Evolutionary conservation across 2,329 filamentous ascomycete species (phyloP).

Genomic region (Eurotiales sp.): DNA sequence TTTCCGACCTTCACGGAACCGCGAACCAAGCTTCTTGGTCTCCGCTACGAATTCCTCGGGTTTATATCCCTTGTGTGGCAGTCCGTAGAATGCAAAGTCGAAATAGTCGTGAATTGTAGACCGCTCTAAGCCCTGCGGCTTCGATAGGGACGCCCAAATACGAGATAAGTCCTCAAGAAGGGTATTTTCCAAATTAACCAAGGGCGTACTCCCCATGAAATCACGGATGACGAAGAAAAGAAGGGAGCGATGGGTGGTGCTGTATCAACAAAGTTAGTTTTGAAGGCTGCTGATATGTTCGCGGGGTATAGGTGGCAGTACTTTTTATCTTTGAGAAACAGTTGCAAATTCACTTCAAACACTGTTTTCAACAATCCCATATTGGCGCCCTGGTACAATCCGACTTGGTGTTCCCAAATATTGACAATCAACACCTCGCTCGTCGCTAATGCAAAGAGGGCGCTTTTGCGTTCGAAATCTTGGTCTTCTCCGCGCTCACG

Average conservation of each 20-base stretch:
- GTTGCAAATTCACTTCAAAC: slow-evolving; percentile 95
- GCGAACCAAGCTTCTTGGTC: slow-evolving; percentile 70
- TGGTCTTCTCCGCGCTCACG: slow-evolving; percentile 96
- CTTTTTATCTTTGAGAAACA: slow-evolving; percentile 95
- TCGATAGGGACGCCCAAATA: slow-evolving; percentile 90
- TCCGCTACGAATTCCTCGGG: slow-evolving; percentile 84
- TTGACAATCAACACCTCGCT: slow-evolving; percentile 98
- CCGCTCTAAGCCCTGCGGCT: slow-evolving; percentile 81
- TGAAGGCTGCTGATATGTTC: background rate
- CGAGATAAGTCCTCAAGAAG: slow-evolving; percentile 84
- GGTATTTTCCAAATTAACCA: slow-evolving; percentile 85
- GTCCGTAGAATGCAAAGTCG: slow-evolving; percentile 92
- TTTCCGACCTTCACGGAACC: slow-evolving; percentile 79
- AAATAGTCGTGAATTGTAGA: slow-evolving; percentile 96
- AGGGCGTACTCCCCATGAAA: slow-evolving; percentile 85
- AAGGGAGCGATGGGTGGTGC: slow-evolving; percentile 81
- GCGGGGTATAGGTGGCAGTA: slow-evolving; percentile 46
- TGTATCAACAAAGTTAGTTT: slow-evolving; percentile 32
- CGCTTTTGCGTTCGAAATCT: slow-evolving; percentile 98
- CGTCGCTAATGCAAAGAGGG: slow-evolving; percentile 91
- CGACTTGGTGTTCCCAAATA: slow-evolving; percentile 99
- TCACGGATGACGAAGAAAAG: slow-evolving; percentile 99
- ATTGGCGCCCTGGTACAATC: slow-evolving; percentile 95
- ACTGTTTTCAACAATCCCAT: slow-evolving; percentile 99
- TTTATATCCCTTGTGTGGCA: slow-evolving; percentile 95